Percentiles rank a stretch among this genome's conserved stretches.
These are phyloP conservation scores for Lenzites betulinus DNA, from an alignment of 768 basidiomycete genomes.

Conservation along the genomic window DNA sequence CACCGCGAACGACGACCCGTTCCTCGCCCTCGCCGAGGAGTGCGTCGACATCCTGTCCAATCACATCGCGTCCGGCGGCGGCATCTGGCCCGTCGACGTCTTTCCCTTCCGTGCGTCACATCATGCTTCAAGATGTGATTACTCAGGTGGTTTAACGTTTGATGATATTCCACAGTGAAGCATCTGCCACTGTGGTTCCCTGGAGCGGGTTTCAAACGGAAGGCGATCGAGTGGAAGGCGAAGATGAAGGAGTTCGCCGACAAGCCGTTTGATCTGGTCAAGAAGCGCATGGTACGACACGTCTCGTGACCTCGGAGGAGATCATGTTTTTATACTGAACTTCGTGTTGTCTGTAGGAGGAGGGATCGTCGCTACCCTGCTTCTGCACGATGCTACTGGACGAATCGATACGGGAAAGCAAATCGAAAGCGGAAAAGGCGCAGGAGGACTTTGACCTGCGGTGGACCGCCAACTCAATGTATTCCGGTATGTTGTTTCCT, in stretches of 20 bases:
- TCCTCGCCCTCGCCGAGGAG: slow-evolving; percentile 45
- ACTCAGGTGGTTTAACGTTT: too few species aligned
- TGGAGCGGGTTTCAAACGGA: slow-evolving; percentile 64
- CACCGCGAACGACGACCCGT: slow-evolving; percentile 41
- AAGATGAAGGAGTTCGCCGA: slow-evolving; percentile 68
- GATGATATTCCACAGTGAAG: slow-evolving; percentile 40
- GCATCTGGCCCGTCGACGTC: slow-evolving; percentile 47
- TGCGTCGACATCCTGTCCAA: slow-evolving; percentile 46
- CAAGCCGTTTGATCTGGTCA: slow-evolving; percentile 59
- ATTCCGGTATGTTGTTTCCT: slow-evolving; percentile 39
- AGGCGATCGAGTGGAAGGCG: slow-evolving; percentile 62
- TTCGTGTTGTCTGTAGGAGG: slow-evolving; percentile 28
- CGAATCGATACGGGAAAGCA: slow-evolving; percentile 35
- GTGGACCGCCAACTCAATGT: slow-evolving; percentile 87
- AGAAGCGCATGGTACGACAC: slow-evolving; percentile 54
- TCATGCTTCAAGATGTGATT: background rate
- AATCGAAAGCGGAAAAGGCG: slow-evolving; percentile 23
- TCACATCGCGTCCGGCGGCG: slow-evolving; percentile 44
- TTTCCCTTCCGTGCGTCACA: slow-evolving; percentile 37
- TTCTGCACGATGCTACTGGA: slow-evolving; percentile 57
- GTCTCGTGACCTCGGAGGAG: slow-evolving; percentile 18
- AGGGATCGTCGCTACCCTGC: slow-evolving; percentile 40
- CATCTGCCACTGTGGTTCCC: slow-evolving; percentile 67
- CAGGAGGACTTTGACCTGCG: slow-evolving; percentile 67
- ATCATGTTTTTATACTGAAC: too few species aligned